Base-by-base conservation (phyloP, 1,284 basidiomycete genomes). In the Papiliotrema fonsecae region DNA sequence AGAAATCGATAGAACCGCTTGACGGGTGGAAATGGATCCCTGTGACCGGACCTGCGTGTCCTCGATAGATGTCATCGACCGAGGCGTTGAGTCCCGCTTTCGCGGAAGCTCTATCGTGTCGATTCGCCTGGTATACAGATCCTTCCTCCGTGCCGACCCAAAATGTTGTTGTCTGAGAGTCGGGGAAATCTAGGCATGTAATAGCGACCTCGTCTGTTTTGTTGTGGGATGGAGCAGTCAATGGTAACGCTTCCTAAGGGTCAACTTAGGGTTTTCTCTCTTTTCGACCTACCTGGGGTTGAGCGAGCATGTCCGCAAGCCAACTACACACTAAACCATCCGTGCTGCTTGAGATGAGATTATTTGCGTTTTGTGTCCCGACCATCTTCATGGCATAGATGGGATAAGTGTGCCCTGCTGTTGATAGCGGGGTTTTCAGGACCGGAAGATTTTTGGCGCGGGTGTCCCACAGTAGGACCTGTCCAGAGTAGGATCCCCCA, bases 381-480 rank as follows among this genome's bases (percentile, higher is more conserved):
- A 97, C 88, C 82, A 97, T 89, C 61, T 88, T 85, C 82, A 98
- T 91, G 0, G 87, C 87, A 76, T 98, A 98, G 35, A 99, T 91
- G 2, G 96, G 96, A 71, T 98, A 94, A 2, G 94, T 97, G 67
- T 99, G 96, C 0, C 96, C 93, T 25, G 88, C 84, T 2, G 91
- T 88, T 6, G 90, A 93, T 38, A 98, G 75, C 0, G 96, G 96
- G 4, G 94, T 96, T 76, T 97, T 98, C 52, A 97, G 79, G 1
- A 97, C 90, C 0, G 96, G 94, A 5, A 97, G 76, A 64, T 94
- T 89, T 62, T 94, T 92, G 0, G 92, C 88, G 39, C 94, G 83
- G n/a, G 93, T 97, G 69, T 99, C 94, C 96, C 96, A 99, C 1
- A 98, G 79, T 32, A 98, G 76, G 49, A 99, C 94, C 75, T 99